Percentiles rank a stretch among this genome's conserved stretches.
Evolutionary conservation across 1,284 basidiomycete genomes (phyloP).

Genomic region (Fomitopsis schrenkii): DNA sequence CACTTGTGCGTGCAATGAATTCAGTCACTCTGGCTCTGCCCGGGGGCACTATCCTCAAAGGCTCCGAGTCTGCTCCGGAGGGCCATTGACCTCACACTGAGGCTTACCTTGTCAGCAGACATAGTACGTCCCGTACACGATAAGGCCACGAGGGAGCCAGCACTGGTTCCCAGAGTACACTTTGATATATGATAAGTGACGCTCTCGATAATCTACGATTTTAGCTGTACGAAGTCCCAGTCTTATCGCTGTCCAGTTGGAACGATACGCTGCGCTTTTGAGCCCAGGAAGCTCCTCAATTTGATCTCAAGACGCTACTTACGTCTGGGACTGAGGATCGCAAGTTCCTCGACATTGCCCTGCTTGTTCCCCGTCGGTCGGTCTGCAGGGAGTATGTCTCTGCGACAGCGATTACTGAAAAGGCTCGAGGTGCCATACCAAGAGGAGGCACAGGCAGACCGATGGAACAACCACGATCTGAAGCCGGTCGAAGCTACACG

Average conservation of each 20-base stretch:
- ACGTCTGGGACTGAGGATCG: neutral
- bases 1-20: neutral
- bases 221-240: neutral
- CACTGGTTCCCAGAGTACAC: neutral
- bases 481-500: slow-evolving; percentile 18
- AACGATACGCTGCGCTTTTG: neutral
- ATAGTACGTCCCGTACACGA: neutral
- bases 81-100: too few relatives aligned
- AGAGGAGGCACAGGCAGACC: slow-evolving; percentile 7
- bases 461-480: slow-evolving; percentile 21
- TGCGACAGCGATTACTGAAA: slow-evolving; percentile 4
- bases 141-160: neutral
- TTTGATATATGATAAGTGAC: neutral
- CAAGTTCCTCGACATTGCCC: neutral
- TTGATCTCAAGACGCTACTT: too few relatives aligned
- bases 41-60: too few relatives aligned
- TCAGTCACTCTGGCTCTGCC: too few relatives aligned
- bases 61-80: too few relatives aligned
- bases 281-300: neutral
- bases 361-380: neutral
- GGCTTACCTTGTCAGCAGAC: neutral
- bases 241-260: neutral
- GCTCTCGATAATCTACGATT: neutral
- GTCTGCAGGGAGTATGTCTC: neutral
- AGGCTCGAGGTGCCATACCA: slow-evolving; percentile 15